phyloP scores from a whole-genome alignment of 192 early-diverging fungal genomes.

The Haplosporangium gracile region DNA sequence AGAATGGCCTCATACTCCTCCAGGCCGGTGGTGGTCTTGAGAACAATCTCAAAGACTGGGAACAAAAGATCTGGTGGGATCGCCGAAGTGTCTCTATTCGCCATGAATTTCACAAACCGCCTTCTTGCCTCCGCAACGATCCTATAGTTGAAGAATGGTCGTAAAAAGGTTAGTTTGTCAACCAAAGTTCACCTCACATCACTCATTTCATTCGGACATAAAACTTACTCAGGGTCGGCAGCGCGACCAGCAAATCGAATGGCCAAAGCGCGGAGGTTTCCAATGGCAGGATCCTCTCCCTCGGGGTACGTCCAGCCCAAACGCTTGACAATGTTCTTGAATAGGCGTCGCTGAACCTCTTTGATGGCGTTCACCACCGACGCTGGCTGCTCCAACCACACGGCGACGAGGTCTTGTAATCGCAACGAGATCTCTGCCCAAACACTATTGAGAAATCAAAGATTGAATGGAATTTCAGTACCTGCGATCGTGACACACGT shows the following conservation, averaged over 20 bases:
- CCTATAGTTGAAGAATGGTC: slow-evolving; percentile 36
- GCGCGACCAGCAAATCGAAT: slow-evolving; percentile 73
- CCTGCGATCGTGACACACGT: background rate
- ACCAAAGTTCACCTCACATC: background rate
- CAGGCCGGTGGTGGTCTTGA: slow-evolving; percentile 61
- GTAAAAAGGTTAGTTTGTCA: background rate
- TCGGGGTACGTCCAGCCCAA: slow-evolving; percentile 68
- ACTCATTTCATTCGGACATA: background rate
- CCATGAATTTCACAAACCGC: slow-evolving; percentile 78
- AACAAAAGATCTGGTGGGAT: slow-evolving; percentile 74
- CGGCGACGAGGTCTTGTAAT: slow-evolving; percentile 68
- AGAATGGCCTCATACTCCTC: slow-evolving; percentile 57
- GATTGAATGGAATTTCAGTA: background rate
- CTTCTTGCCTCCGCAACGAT: slow-evolving; percentile 75
- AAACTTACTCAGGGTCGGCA: slow-evolving; percentile 65
- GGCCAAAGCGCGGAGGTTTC: slow-evolving; percentile 73
- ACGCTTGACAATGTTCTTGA: slow-evolving; percentile 61
- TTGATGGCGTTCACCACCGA: slow-evolving; percentile 68
- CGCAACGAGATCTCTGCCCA: slow-evolving; percentile 72
- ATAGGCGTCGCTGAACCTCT: slow-evolving; percentile 68
- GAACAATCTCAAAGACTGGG: slow-evolving; percentile 73
- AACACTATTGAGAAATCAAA: slow-evolving; percentile 17
- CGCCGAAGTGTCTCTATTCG: slow-evolving; percentile 61
- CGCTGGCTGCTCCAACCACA: slow-evolving; percentile 70
- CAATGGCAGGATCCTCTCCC: slow-evolving; percentile 67